These are phyloP conservation scores for Phytophthora niederhauseri DNA, from an alignment of 352 stramenopile genomes.

Conservation along the genomic window DNA sequence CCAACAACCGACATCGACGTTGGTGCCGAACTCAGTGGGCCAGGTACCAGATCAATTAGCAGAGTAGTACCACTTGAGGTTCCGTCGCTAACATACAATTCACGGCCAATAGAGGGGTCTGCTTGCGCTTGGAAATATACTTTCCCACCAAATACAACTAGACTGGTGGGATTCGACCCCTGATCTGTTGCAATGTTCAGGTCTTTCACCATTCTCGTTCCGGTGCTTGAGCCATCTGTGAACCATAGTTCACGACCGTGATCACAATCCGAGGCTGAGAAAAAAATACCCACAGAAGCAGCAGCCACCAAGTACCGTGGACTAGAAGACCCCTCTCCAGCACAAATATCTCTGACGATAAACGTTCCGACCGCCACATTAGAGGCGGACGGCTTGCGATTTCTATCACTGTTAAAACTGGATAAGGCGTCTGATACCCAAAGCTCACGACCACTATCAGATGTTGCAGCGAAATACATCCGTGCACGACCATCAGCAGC, in stretches of 20 bases:
- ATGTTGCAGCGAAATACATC: neutral
- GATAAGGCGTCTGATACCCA: neutral
- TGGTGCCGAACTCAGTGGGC: neutral
- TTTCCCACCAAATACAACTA: neutral
- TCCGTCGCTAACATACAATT: neutral
- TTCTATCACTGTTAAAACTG: neutral
- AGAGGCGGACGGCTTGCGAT: neutral
- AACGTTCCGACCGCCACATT: neutral
- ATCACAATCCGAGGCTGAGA: neutral
- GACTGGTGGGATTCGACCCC: neutral
- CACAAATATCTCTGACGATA: neutral
- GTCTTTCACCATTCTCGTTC: neutral
- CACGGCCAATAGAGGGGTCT: neutral
- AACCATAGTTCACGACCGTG: neutral
- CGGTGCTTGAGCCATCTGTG: neutral
- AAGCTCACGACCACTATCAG: neutral
- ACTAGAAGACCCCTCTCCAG: neutral
- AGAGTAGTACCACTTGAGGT: neutral
- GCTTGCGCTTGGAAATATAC: neutral
- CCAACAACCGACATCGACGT: neutral
- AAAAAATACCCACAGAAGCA: neutral
- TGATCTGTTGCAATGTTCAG: neutral
- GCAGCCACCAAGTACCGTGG: neutral
- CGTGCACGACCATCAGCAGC: neutral
- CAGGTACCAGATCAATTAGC: neutral